Base-by-base conservation (phyloP, 2,329 filamentous ascomycete species). In the Botrytis elliptica region DNA sequence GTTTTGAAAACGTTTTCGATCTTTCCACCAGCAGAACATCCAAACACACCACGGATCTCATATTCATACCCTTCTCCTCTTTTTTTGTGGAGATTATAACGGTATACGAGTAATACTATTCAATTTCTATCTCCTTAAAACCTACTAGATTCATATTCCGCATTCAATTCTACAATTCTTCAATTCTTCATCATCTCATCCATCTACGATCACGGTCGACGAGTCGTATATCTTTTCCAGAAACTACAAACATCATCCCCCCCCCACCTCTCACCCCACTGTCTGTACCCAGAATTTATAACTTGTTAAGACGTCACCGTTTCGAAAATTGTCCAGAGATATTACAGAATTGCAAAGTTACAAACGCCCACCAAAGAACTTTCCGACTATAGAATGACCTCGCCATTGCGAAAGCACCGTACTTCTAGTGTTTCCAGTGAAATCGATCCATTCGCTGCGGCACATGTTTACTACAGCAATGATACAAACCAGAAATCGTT, bases 391-490 rank as follows among this genome's bases (percentile, higher is more conserved):
- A 74, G 25, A 33, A 79, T 79, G 78, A 76, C 71, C 64, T 76
- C 76, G 68, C 77, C 75, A 74, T 72, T 74, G 72, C 71, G 67
- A 52, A 74, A 75, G 55, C 67, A 65, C 8, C 76, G 76, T 38
- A 72, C 65, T 10, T 78, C 76, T 29, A 78, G 75, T 16, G n/a
- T 38, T 42, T 68, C 77, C 33, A 77, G 75, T 57, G 80, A 81
- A 38, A 76, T 80, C 36, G 79, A 81, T 68, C 78, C 79, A 4
- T 81, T 76, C 71, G 76, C 77, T 44, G 77, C 81, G 8, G 77
- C 81, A 16, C 75, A 79, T 60, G 75, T 81, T 10, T 82, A 81
- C 70, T 82, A 81, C 74, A 79, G 79, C 52, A 70, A 74, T 55
- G 75, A 78, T 40, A 71, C 77, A 14, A 73, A 75, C 33, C 74